Evolutionary conservation across 306 rosid genomes (phyloP).

Genomic region (Sophora flavescens): DNA sequence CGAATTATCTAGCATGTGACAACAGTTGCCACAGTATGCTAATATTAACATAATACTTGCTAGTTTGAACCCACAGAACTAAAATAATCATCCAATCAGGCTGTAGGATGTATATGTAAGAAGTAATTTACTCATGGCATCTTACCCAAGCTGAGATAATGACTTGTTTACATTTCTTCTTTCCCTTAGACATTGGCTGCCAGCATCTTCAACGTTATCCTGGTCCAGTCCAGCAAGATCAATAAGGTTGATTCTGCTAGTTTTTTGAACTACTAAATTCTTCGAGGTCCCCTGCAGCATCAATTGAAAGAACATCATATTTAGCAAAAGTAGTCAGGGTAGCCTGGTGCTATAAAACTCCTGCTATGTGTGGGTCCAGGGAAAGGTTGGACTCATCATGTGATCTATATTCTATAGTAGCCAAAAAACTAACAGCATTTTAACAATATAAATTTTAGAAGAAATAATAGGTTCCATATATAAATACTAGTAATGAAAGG

Average conservation of each 20-base stretch:
- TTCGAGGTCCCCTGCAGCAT: conserved; percentile 70
- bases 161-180: conserved; percentile 67
- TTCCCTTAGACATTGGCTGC: conserved; percentile 63
- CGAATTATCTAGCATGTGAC: conserved; percentile 14
- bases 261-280: conserved; percentile 76
- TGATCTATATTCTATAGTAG: background rate
- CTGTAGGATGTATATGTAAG: conserved; percentile 5
- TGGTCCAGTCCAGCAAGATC: conserved; percentile 88
- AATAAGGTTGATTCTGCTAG: conserved; percentile 86
- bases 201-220: conserved; percentile 56
- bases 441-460: background rate
- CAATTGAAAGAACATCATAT: conserved; percentile 35
- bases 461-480: conserved; percentile 25
- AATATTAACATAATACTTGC: background rate
- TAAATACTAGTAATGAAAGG: background rate
- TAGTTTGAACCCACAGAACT: conserved; percentile 1
- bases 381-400: background rate
- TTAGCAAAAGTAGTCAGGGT: conserved; percentile 13
- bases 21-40: conserved; percentile 20
- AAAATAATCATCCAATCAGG: conserved; percentile 3
- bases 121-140: conserved; percentile 37
- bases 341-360: background rate
- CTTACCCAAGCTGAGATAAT: conserved; percentile 84
- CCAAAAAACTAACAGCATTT: conserved; percentile 14
- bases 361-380: background rate